These are phyloP conservation scores for Pseudocercospora fuligena DNA, from an alignment of 2,329 filamentous ascomycete species.

Conservation along the genomic window DNA sequence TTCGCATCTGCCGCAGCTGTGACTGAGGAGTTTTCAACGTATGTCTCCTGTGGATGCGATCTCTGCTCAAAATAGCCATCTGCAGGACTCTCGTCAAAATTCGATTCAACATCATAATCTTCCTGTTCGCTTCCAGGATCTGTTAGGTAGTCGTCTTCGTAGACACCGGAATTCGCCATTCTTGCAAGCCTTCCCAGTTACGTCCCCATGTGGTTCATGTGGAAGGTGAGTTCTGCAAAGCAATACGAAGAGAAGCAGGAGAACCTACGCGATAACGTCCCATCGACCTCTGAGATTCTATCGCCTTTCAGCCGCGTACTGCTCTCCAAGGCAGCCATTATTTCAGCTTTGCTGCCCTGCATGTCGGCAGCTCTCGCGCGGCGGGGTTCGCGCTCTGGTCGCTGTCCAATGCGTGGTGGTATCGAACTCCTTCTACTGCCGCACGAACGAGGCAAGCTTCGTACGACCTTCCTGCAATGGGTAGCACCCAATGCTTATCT, in stretches of 20 bases:
- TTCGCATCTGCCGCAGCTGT: slow-evolving; percentile 27
- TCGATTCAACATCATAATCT: slow-evolving; percentile 22
- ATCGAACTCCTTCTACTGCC: neutral
- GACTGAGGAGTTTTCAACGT: slow-evolving; percentile 26
- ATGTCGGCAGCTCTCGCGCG: neutral
- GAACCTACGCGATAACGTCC: neutral
- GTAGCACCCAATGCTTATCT: neutral
- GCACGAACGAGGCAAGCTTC: neutral
- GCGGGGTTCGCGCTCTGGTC: neutral
- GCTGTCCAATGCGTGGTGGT: neutral
- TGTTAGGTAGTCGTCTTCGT: slow-evolving; percentile 21
- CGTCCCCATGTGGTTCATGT: too few relatives aligned
- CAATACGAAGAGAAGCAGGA: neutral
- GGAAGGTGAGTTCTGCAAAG: too few relatives aligned
- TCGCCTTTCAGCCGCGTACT: neutral
- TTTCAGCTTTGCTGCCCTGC: slow-evolving; percentile 7
- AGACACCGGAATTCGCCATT: slow-evolving; percentile 17
- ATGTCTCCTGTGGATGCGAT: slow-evolving; percentile 24
- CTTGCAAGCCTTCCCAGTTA: too few relatives aligned
- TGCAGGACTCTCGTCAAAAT: slow-evolving; percentile 27
- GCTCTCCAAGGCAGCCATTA: neutral
- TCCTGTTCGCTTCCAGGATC: slow-evolving; percentile 22
- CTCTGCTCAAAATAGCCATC: slow-evolving; percentile 34
- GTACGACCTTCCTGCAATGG: neutral
- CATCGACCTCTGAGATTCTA: neutral